Evolutionary conservation across 1,284 basidiomycete species (phyloP).

Genomic region (Sporisorium iseilematis-ciliati): DNA sequence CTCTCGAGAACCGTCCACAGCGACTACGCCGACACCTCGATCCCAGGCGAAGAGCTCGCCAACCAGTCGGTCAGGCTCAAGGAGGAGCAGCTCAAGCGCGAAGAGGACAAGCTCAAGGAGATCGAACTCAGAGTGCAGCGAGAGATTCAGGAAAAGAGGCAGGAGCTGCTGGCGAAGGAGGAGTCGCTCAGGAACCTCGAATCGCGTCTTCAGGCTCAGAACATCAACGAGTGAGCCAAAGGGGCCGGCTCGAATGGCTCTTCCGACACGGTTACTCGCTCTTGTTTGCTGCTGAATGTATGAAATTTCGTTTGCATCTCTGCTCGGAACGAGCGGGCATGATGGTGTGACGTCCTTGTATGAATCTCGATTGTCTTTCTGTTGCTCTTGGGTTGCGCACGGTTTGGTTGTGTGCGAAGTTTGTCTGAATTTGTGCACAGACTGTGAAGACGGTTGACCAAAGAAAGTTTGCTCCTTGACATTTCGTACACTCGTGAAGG

Average conservation of each 20-base stretch:
- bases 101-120: conserved; percentile 86
- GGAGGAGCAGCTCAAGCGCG: conserved; percentile 96
- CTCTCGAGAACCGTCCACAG: conserved; percentile 89
- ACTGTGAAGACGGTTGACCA: too few relatives aligned
- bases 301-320: conserved; percentile 1
- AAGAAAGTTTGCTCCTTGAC: too few relatives aligned
- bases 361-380: neutral
- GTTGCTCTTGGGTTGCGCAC: neutral
- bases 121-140: conserved; percentile 98
- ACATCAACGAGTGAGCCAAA: conserved; percentile 32
- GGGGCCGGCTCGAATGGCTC: neutral
- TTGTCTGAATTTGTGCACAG: too few relatives aligned
- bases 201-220: conserved; percentile 81
- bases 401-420: too few relatives aligned
- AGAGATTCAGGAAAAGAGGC: conserved; percentile 98
- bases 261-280: neutral
- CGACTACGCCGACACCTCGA: conserved; percentile 72
- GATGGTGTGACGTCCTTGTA: neutral
- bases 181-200: conserved; percentile 81
- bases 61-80: conserved; percentile 96
- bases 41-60: conserved; percentile 86
- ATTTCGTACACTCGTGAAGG: too few relatives aligned
- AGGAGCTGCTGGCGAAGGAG: conserved; percentile 79
- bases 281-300: conserved; percentile 6
- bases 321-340: neutral